Evolutionary conservation across 345 rosid genomes (phyloP).

Genomic region (Cardamine chenopodiifolia): DNA sequence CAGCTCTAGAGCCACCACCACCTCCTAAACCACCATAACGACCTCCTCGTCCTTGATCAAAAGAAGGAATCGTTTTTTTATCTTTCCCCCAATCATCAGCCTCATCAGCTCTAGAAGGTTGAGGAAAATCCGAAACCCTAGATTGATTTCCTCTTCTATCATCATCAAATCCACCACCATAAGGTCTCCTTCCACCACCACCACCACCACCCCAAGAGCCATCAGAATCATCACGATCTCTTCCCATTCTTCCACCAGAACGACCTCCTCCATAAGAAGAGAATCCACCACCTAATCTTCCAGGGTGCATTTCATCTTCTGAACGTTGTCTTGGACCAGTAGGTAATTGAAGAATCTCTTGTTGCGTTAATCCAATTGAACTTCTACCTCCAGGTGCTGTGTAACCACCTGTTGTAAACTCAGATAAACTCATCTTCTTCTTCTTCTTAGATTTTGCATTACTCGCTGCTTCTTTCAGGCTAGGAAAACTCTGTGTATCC

Average conservation of each 20-base stretch:
- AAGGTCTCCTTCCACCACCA: slow-evolving; percentile 53
- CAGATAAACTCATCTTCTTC: slow-evolving; percentile 65
- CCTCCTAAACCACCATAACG: slow-evolving; percentile 58
- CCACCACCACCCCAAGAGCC: slow-evolving; percentile 58
- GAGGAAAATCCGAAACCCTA: slow-evolving; percentile 83
- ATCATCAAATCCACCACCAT: slow-evolving; percentile 86
- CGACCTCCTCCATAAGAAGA: slow-evolving; percentile 68
- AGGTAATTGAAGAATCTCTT: slow-evolving; percentile 83
- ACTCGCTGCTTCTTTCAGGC: slow-evolving; percentile 64
- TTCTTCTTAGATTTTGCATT: slow-evolving; percentile 82
- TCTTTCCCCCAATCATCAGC: slow-evolving; percentile 82
- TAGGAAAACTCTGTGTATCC: slow-evolving; percentile 71
- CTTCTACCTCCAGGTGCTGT: slow-evolving; percentile 38
- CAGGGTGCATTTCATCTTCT: slow-evolving; percentile 78
- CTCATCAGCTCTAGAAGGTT: slow-evolving; percentile 88
- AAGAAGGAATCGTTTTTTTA: slow-evolving; percentile 59
- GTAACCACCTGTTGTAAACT: slow-evolving; percentile 28
- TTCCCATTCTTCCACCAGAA: slow-evolving; percentile 42
- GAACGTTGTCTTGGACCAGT: slow-evolving; percentile 91
- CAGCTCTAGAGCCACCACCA: slow-evolving; percentile 62
- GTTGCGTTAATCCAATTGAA: slow-evolving; percentile 61
- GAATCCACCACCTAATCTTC: slow-evolving; percentile 85
- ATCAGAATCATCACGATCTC: slow-evolving; percentile 57
- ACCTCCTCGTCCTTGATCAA: slow-evolving; percentile 56
- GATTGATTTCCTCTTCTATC: slow-evolving; percentile 67